Percentiles rank a stretch among this genome's conserved stretches.
phyloP scores from a whole-genome alignment of 192 early-diverging fungal species.

The Gryganskiella cystojenkinii region DNA sequence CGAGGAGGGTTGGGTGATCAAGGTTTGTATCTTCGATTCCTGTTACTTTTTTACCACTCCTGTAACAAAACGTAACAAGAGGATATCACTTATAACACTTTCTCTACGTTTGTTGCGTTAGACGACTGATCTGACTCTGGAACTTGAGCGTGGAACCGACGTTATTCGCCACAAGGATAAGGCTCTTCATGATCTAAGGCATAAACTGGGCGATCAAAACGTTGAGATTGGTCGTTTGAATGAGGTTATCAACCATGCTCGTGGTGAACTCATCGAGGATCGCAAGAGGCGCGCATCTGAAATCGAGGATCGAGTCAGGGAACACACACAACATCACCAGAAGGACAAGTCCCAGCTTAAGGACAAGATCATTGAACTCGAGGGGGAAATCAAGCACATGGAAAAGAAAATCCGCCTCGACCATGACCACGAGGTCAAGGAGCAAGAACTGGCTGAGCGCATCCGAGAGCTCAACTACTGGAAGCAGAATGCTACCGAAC shows the following conservation, averaged over 20 bases:
- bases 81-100: background rate
- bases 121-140: constrained; percentile 20
- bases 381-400: constrained; percentile 8
- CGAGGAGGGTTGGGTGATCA: constrained; percentile 26
- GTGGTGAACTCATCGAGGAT: constrained; percentile 8
- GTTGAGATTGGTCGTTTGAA: constrained; percentile 35
- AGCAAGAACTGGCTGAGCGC: constrained; percentile 8
- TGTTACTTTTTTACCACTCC: no score
- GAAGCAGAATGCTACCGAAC: constrained; percentile 28
- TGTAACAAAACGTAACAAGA: no score
- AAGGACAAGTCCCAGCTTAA: constrained; percentile 12
- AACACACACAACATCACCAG: background rate
- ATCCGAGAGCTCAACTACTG: constrained; percentile 24
- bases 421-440: constrained; percentile 10
- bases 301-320: constrained; percentile 13
- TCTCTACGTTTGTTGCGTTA: background rate
- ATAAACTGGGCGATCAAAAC: constrained; percentile 15
- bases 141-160: constrained; percentile 1
- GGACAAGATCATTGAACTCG: constrained; percentile 10
- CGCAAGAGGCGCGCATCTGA: constrained; percentile 24
- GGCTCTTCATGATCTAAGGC: constrained; percentile 10
- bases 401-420: constrained; percentile 24
- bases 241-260: constrained; percentile 12
- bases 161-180: constrained; percentile 18
- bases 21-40: constrained; percentile 2